These are phyloP conservation scores for Xylariaceae sp. DNA, from an alignment of 2,329 filamentous ascomycete species.

Conservation along the genomic window DNA sequence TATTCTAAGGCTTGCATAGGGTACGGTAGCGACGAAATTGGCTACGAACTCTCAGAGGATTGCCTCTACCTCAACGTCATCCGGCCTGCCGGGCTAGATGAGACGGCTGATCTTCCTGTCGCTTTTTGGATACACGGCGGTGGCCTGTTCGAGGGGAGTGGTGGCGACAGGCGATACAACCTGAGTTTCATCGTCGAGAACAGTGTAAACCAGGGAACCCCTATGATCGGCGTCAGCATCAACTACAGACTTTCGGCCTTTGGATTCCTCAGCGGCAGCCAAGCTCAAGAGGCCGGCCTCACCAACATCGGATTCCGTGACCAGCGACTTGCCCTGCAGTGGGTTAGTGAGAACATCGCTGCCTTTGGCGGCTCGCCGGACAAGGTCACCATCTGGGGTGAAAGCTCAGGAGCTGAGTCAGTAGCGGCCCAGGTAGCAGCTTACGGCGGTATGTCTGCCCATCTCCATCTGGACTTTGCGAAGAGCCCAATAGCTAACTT, in stretches of 20 bases:
- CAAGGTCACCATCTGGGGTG: slow-evolving; percentile 41
- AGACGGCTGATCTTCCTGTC: slow-evolving; percentile 37
- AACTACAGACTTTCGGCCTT: slow-evolving; percentile 44
- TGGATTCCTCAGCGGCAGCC: slow-evolving; percentile 40
- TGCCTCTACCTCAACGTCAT: slow-evolving; percentile 28
- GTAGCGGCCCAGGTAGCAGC: slow-evolving; percentile 40
- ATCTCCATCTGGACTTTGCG: not conserved
- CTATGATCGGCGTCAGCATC: slow-evolving; percentile 43
- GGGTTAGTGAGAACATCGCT: slow-evolving; percentile 33
- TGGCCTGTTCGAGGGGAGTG: slow-evolving; percentile 19
- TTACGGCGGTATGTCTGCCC: slow-evolving; percentile 28
- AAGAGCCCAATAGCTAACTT: not conserved
- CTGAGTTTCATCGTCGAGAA: slow-evolving; percentile 53
- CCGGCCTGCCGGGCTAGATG: slow-evolving; percentile 16
- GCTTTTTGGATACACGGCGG: slow-evolving; percentile 54
- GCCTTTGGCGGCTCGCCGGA: slow-evolving; percentile 34
- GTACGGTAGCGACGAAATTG: slow-evolving; percentile 31
- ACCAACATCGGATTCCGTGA: slow-evolving; percentile 45
- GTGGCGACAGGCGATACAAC: slow-evolving; percentile 50
- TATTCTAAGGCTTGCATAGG: slow-evolving; percentile 40
- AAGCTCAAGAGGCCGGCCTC: slow-evolving; percentile 34
- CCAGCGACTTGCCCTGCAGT: slow-evolving; percentile 39
- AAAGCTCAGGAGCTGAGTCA: slow-evolving; percentile 40
- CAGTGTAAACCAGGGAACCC: slow-evolving; percentile 37
- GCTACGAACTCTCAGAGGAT: slow-evolving; percentile 21